Percentiles rank a stretch among this genome's conserved stretches.
Conservation (phyloP, 2,329 filamentous ascomycete species). For the Trichoderma afroharzianum region DNA sequence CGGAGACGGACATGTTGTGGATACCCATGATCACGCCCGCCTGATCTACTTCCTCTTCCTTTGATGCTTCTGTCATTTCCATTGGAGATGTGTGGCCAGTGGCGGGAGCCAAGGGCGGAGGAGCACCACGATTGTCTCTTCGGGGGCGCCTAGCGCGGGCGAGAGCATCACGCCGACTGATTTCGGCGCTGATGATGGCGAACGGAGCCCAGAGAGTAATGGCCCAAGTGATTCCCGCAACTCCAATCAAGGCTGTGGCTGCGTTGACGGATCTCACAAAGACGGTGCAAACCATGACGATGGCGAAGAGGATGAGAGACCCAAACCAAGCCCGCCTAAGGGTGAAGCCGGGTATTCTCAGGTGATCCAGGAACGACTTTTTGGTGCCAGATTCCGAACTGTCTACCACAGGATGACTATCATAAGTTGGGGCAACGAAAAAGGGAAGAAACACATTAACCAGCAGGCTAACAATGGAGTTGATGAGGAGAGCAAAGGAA, state of each 20-base stretch:
- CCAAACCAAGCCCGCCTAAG: conserved; percentile 84
- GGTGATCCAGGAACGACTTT: conserved; percentile 49
- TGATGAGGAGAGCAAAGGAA: conserved; percentile 84
- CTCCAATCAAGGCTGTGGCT: conserved; percentile 72
- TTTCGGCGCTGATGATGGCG: conserved; percentile 90
- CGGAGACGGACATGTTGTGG: conserved; percentile 91
- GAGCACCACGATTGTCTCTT: conserved; percentile 12
- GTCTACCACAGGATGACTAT: conserved; percentile 37
- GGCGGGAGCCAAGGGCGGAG: conserved; percentile 4
- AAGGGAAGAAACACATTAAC: conserved; percentile 83
- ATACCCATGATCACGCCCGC: conserved; percentile 90
- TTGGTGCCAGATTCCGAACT: conserved; percentile 31
- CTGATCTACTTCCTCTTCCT: conserved; percentile 64
- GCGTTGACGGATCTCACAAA: conserved; percentile 67
- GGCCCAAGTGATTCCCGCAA: conserved; percentile 89
- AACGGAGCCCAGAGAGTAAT: conserved; percentile 92
- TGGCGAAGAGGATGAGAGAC: conserved; percentile 78
- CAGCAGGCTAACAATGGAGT: conserved; percentile 77
- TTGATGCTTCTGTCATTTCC: conserved; percentile 40
- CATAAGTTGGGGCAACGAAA: conserved; percentile 78
- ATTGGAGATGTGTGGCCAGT: conserved; percentile 21
- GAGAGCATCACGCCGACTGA: conserved; percentile 71
- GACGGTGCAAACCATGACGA: conserved; percentile 79
- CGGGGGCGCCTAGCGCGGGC: conserved; percentile 37
- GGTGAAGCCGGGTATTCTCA: conserved; percentile 79